phyloP scores from a whole-genome alignment of 2,329 filamentous ascomycete genomes.

The Reticulascus tulasneorum region DNA sequence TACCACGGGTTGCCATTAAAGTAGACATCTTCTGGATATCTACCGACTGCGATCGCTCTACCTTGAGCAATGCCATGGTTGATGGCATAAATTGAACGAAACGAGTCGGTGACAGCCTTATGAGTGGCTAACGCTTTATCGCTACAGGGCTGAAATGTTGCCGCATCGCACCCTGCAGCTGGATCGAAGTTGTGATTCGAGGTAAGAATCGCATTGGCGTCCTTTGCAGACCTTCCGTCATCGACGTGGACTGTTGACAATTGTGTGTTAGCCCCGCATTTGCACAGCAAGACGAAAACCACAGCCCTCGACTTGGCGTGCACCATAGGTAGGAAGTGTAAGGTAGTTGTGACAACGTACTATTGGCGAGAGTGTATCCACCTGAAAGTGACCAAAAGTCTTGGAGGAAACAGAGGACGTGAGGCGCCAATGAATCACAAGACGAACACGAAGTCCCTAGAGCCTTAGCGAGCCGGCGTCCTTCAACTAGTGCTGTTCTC shows the following conservation, averaged over 20 bases:
- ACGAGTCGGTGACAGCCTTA: constrained; percentile 71
- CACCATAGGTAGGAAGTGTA: too few species aligned
- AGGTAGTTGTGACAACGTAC: too few species aligned
- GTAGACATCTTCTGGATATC: constrained; percentile 71
- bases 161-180: constrained; percentile 58
- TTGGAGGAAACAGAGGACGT: constrained; percentile 70
- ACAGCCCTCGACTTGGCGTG: too few species aligned
- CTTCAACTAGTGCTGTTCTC: constrained; percentile 56
- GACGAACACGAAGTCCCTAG: constrained; percentile 57
- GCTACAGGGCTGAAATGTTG: constrained; percentile 76
- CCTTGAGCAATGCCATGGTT: constrained; percentile 62
- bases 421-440: constrained; percentile 63
- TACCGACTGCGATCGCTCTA: constrained; percentile 57
- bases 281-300: not conserved
- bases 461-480: constrained; percentile 59
- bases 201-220: constrained; percentile 65
- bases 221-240: constrained; percentile 62
- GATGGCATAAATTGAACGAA: constrained; percentile 65
- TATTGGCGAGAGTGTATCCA: constrained; percentile 64
- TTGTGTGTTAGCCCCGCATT: not conserved
- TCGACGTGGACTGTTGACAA: constrained; percentile 48
- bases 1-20: constrained; percentile 82
- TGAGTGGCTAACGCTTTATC: constrained; percentile 67
- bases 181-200: constrained; percentile 70
- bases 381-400: constrained; percentile 64